These are phyloP conservation scores for Schizochytrium sp. DNA, from an alignment of 108 stramenopile genomes.

Conservation along the genomic window DNA sequence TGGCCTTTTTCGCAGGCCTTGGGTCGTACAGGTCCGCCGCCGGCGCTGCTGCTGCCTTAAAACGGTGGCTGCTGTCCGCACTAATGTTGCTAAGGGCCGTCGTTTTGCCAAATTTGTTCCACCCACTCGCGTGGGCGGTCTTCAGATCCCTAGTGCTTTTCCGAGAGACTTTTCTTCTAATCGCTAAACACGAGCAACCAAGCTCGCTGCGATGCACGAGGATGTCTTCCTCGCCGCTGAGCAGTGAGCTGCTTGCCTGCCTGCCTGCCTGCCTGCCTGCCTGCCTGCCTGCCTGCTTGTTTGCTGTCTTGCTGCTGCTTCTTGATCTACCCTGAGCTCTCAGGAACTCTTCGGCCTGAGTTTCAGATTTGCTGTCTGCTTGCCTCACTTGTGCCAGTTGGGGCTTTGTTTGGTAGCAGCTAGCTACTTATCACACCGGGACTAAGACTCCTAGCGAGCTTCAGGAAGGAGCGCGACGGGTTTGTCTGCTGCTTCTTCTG, in stretches of 20 bases:
- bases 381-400: background rate
- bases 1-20: background rate
- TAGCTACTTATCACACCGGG: too few species aligned
- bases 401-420: background rate
- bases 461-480: too few species aligned
- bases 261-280: background rate
- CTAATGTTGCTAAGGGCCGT: too few species aligned
- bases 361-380: background rate
- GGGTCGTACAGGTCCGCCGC: background rate
- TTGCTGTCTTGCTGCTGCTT: background rate
- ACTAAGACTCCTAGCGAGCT: too few species aligned
- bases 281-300: conserved; percentile 18
- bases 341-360: background rate
- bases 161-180: too few species aligned
- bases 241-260: background rate
- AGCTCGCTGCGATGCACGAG: too few species aligned
- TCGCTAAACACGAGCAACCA: background rate
- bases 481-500: too few species aligned
- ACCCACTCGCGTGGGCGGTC: too few species aligned
- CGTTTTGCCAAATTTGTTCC: too few species aligned
- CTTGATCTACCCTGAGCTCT: background rate
- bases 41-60: background rate
- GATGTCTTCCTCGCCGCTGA: background rate
- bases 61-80: too few species aligned
- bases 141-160: too few species aligned